Conservation (phyloP, 1,284 basidiomycete species). For the Cryptococcus sp. region DNA sequence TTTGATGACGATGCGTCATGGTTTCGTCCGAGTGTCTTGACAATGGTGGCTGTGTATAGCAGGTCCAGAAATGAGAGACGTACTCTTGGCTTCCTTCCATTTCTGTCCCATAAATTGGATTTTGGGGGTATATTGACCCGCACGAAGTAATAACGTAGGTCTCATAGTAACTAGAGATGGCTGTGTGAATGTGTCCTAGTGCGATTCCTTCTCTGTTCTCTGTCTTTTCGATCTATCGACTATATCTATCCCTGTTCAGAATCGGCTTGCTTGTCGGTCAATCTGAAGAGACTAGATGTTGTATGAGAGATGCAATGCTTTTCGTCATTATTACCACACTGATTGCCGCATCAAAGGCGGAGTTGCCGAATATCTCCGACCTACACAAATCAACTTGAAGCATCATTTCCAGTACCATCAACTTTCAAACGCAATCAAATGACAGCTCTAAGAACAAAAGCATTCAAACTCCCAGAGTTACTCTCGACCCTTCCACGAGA, state of each 20-base stretch:
- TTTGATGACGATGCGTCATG: too few species aligned
- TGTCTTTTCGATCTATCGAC: background rate
- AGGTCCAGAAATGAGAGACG: slow-evolving; percentile 3
- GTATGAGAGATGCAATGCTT: too few species aligned
- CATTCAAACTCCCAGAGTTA: slow-evolving; percentile 21
- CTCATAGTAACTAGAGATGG: slow-evolving; percentile 20
- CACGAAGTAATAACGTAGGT: slow-evolving; percentile 24
- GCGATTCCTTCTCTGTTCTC: too few species aligned
- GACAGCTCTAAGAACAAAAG: background rate
- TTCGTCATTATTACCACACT: too few species aligned
- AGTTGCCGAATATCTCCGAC: slow-evolving; percentile 1
- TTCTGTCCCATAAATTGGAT: slow-evolving; percentile 71
- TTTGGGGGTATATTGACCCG: slow-evolving; percentile 55
- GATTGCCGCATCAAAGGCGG: background rate
- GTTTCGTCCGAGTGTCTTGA: too few species aligned
- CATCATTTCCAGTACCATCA: background rate
- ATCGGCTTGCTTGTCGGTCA: too few species aligned
- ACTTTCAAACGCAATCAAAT: background rate
- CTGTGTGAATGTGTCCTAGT: too few species aligned
- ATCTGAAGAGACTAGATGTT: too few species aligned
- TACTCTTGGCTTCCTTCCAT: slow-evolving; percentile 43
- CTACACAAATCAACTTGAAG: background rate
- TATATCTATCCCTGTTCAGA: too few species aligned
- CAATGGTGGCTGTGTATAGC: too few species aligned
- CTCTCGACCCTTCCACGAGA: slow-evolving; percentile 27